phyloP scores from a whole-genome alignment of 2,329 filamentous ascomycete species.

The Myriosclerotinia duriaeana region DNA sequence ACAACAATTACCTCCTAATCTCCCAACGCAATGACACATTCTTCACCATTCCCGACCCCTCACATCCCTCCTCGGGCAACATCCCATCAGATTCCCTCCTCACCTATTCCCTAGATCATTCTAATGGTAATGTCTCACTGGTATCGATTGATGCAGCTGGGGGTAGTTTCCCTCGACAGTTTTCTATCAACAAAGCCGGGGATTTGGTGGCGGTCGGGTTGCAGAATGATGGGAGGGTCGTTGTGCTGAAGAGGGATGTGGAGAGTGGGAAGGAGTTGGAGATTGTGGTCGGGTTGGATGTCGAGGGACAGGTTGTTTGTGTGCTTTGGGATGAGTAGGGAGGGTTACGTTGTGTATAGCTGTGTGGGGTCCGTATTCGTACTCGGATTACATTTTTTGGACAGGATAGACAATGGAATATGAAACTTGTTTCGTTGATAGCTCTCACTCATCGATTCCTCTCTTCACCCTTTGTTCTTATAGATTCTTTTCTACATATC shows the following conservation, averaged over 20 bases:
- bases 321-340: slow-evolving; percentile 38
- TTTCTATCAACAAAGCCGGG: slow-evolving; percentile 48
- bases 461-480: no score
- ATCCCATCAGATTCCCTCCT: slow-evolving; percentile 63
- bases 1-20: slow-evolving; percentile 62
- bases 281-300: slow-evolving; percentile 33
- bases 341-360: neutral
- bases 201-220: slow-evolving; percentile 49
- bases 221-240: slow-evolving; percentile 45
- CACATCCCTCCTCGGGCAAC: slow-evolving; percentile 44
- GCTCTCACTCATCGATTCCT: no score
- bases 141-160: slow-evolving; percentile 47
- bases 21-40: slow-evolving; percentile 65
- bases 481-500: no score
- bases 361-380: neutral
- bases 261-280: slow-evolving; percentile 42
- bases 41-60: slow-evolving; percentile 51
- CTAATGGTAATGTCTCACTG: slow-evolving; percentile 48
- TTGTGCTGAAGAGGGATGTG: slow-evolving; percentile 46
- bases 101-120: slow-evolving; percentile 55
- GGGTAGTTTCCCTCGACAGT: slow-evolving; percentile 48
- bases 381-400: no score
- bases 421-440: no score
- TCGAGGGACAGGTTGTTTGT: slow-evolving; percentile 34
- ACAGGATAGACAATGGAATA: no score